These are phyloP conservation scores for Calonectria pseudoturangicola DNA, from an alignment of 2,329 filamentous ascomycete species.

Conservation along the genomic window DNA sequence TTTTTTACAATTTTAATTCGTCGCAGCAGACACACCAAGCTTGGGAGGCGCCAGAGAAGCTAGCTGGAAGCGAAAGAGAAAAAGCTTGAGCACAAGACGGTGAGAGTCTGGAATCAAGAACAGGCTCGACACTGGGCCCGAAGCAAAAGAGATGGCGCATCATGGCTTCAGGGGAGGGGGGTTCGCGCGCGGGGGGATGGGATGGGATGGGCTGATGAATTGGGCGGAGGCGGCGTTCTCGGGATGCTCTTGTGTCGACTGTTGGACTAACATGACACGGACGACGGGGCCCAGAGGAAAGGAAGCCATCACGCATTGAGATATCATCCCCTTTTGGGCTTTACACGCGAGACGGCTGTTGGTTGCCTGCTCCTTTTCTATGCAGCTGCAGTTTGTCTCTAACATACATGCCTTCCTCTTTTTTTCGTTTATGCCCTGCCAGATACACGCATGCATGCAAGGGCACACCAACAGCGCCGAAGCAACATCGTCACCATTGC, in stretches of 20 bases:
- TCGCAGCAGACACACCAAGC: not conserved
- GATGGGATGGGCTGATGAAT: no score
- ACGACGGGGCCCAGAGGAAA: not conserved
- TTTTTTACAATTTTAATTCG: not conserved
- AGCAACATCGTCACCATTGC: not conserved
- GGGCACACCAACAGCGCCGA: slow-evolving; percentile 16
- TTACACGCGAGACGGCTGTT: not conserved
- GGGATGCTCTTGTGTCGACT: not conserved
- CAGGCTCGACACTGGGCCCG: not conserved
- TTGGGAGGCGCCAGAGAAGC: not conserved
- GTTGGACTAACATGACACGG: not conserved
- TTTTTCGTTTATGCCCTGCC: not conserved
- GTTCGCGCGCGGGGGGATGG: no score
- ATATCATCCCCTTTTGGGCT: not conserved
- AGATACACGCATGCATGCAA: not conserved
- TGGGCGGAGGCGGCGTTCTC: not conserved
- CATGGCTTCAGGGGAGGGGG: not conserved
- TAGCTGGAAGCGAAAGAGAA: not conserved
- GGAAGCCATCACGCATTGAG: slow-evolving; percentile 4
- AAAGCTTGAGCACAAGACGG: not conserved
- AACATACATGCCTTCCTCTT: not conserved
- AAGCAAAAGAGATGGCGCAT: slow-evolving; percentile 5
- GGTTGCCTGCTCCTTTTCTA: slow-evolving; percentile 6
- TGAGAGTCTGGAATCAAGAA: slow-evolving; percentile 9
- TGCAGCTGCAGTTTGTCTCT: not conserved